phyloP scores from a whole-genome alignment of 805 yeast genomes.

The Cyberlindnera mrakii region DNA sequence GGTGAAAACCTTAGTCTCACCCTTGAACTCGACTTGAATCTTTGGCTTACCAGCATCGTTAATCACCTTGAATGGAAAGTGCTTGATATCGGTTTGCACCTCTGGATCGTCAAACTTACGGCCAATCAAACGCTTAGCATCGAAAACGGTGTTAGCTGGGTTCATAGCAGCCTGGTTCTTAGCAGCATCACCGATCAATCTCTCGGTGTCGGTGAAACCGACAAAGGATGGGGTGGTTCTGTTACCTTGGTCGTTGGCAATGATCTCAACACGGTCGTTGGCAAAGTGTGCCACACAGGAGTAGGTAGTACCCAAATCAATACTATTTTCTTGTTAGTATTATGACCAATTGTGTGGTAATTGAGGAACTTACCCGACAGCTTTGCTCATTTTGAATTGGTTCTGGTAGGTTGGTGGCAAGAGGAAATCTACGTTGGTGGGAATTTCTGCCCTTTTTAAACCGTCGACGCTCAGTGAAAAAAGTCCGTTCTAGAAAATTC shows the following conservation, averaged over 20 bases:
- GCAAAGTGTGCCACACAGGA: constrained; percentile 95
- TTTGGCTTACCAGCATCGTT: constrained; percentile 73
- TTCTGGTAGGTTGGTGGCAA: no score
- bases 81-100: constrained; percentile 74
- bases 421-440: no score
- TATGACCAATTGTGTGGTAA: not conserved
- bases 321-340: not conserved
- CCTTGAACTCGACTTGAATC: constrained; percentile 50
- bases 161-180: constrained; percentile 80
- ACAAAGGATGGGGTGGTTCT: constrained; percentile 96
- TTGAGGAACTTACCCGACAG: constrained; percentile 45
- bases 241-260: constrained; percentile 98
- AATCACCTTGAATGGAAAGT: constrained; percentile 77
- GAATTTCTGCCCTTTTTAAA: no score
- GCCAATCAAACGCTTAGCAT: constrained; percentile 91
- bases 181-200: constrained; percentile 29
- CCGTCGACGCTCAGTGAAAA: no score
- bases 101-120: constrained; percentile 77
- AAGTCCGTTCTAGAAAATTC: constrained; percentile 16
- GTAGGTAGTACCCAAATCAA: constrained; percentile 35
- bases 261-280: constrained; percentile 88
- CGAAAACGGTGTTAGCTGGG: constrained; percentile 86
- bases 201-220: constrained; percentile 87
- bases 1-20: constrained; percentile 80
- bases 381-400: constrained; percentile 29